Evolutionary conservation across 1,284 basidiomycete genomes (phyloP).

Genomic region (Moniliophthora roreri): DNA sequence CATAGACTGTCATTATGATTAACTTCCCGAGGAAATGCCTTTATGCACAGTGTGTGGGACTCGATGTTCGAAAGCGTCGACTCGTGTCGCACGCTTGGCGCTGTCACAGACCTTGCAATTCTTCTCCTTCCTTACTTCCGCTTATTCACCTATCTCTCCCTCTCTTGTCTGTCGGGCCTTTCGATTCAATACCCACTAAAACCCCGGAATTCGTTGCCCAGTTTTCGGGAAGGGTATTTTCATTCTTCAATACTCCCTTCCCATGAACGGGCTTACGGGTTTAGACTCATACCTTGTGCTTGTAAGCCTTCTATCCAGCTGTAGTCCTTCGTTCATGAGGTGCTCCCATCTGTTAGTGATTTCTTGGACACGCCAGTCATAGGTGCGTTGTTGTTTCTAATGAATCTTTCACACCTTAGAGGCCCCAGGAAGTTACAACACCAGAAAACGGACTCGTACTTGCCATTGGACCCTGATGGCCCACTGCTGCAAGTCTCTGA

Average conservation of each 20-base stretch:
- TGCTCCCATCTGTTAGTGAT: background rate
- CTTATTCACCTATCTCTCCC: background rate
- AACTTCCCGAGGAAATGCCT: slow-evolving; percentile 12
- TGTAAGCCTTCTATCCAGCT: background rate
- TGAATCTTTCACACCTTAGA: background rate
- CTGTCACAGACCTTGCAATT: background rate
- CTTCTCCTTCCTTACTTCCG: background rate
- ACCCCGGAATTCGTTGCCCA: too few species aligned
- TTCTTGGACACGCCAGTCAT: background rate
- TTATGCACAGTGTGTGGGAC: slow-evolving; percentile 13
- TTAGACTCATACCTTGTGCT: background rate
- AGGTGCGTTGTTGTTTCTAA: background rate
- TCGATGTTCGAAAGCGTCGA: too few species aligned
- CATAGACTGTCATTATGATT: background rate
- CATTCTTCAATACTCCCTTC: background rate
- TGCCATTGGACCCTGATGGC: too few species aligned
- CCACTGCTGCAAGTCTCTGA: too few species aligned
- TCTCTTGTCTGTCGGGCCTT: too few species aligned
- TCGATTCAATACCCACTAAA: slow-evolving; percentile 17
- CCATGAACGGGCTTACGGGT: background rate
- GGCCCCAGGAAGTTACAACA: too few species aligned
- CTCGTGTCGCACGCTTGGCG: background rate
- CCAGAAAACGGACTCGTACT: too few species aligned
- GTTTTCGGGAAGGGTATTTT: slow-evolving; percentile 14
- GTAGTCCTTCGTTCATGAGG: background rate